Conservation (phyloP, 331 rosid genomes). For the Acacia concinna region DNA sequence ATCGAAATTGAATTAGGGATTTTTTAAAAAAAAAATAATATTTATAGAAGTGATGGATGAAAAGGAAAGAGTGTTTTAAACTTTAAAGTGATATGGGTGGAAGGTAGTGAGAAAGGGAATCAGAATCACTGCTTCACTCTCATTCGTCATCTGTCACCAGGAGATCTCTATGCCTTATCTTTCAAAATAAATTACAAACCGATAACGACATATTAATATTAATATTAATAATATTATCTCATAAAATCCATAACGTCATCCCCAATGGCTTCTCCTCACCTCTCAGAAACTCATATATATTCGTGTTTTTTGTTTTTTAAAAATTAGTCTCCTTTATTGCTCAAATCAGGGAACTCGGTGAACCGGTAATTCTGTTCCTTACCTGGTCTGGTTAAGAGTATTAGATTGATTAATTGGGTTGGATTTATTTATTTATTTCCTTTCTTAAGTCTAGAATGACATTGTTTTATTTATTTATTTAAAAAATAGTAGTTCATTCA, state of each 20-base stretch:
- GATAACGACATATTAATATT: neutral
- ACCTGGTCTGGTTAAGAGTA: neutral
- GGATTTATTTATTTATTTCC: too few relatives aligned
- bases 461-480: too few relatives aligned
- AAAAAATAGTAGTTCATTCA: too few relatives aligned
- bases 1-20: neutral
- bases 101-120: constrained; percentile 6
- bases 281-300: neutral
- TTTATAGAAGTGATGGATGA: neutral
- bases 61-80: neutral
- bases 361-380: neutral
- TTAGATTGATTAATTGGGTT: too few relatives aligned
- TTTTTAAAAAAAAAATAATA: neutral
- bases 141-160: neutral
- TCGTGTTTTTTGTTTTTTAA: neutral
- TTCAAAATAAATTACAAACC: neutral
- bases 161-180: neutral
- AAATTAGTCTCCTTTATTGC: too few relatives aligned
- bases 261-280: neutral
- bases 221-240: too few relatives aligned
- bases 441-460: neutral
- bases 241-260: neutral
- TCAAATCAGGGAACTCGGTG: too few relatives aligned
- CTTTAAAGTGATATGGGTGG: neutral
- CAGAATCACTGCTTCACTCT: neutral